Percentiles rank a stretch among this genome's conserved stretches.
These are phyloP conservation scores for Leucocoprinus sp. DNA, from an alignment of 768 basidiomycete genomes.

Conservation along the genomic window DNA sequence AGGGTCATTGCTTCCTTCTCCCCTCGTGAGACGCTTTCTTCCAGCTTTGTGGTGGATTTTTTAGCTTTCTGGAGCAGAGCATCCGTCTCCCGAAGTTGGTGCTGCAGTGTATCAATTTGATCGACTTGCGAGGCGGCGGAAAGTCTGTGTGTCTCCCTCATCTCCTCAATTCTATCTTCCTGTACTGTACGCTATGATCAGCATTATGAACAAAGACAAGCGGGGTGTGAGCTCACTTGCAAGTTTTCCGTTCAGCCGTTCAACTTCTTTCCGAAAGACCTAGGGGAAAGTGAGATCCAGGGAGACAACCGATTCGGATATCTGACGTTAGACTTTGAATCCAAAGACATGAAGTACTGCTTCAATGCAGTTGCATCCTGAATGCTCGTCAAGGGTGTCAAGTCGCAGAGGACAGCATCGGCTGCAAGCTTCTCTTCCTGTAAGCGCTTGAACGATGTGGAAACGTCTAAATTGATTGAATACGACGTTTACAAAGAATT, in stretches of 20 bases:
- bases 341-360: slow-evolving; percentile 62
- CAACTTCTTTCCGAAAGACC: slow-evolving; percentile 74
- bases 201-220: not conserved
- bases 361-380: slow-evolving; percentile 59
- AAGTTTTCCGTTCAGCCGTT: slow-evolving; percentile 63
- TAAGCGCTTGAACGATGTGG: slow-evolving; percentile 66
- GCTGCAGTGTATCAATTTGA: slow-evolving; percentile 61
- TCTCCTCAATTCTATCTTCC: slow-evolving; percentile 75
- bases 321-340: slow-evolving; percentile 63
- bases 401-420: slow-evolving; percentile 58
- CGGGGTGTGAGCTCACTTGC: slow-evolving; percentile 43
- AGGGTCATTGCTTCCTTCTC: slow-evolving; percentile 51
- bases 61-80: slow-evolving; percentile 56
- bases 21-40: slow-evolving; percentile 41
- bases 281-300: slow-evolving; percentile 17
- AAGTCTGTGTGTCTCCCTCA: slow-evolving; percentile 74
- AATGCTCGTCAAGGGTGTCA: slow-evolving; percentile 63
- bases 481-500: not conserved
- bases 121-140: slow-evolving; percentile 75
- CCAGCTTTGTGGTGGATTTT: slow-evolving; percentile 34
- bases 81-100: slow-evolving; percentile 65
- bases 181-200: slow-evolving; percentile 45
- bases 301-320: not conserved
- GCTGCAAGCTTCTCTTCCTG: slow-evolving; percentile 65
- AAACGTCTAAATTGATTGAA: slow-evolving; percentile 50